phyloP scores from a whole-genome alignment of 2,329 filamentous ascomycete species.

The Penicillium sp. region DNA sequence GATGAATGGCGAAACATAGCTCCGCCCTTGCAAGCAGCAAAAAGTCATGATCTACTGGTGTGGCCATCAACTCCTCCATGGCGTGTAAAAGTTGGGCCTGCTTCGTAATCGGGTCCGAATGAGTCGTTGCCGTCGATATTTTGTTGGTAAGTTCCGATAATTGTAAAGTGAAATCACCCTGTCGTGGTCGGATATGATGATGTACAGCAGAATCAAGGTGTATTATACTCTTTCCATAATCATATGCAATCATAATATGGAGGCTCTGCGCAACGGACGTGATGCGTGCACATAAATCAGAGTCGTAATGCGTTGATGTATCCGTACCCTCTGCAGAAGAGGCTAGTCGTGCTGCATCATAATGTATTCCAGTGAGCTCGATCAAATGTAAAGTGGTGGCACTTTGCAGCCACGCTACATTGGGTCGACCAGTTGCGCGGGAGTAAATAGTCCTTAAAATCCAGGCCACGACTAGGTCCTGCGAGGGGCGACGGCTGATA shows the following conservation, averaged over 20 bases:
- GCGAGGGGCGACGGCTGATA: slow-evolving; percentile 24
- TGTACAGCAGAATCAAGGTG: slow-evolving; percentile 22
- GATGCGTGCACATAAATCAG: slow-evolving; percentile 25
- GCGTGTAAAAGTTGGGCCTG: slow-evolving; percentile 8
- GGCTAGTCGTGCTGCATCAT: slow-evolving; percentile 12
- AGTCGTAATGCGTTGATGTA: slow-evolving; percentile 5
- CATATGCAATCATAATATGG: slow-evolving; percentile 35
- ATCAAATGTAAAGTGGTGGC: slow-evolving; percentile 56
- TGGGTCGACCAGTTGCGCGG: slow-evolving; percentile 51
- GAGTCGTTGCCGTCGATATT: slow-evolving; percentile 7
- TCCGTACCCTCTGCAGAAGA: slow-evolving; percentile 10
- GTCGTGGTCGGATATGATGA: background rate
- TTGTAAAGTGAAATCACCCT: slow-evolving; percentile 21
- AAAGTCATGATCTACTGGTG: slow-evolving; percentile 31
- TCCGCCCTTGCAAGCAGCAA: slow-evolving; percentile 32
- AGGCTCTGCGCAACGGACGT: slow-evolving; percentile 32
- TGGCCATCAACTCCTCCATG: slow-evolving; percentile 14
- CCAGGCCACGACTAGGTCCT: slow-evolving; percentile 43
- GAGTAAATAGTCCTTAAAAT: slow-evolving; percentile 53
- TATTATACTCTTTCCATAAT: slow-evolving; percentile 35
- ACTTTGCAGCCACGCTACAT: slow-evolving; percentile 56
- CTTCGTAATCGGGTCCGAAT: slow-evolving; percentile 3
- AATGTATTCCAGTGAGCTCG: slow-evolving; percentile 46
- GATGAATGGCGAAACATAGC: slow-evolving; percentile 39
- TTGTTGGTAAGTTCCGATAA: slow-evolving; percentile 18